Conservation (phyloP, 164 flowering plant genomes). For the Chimonanthus salicifolius region DNA sequence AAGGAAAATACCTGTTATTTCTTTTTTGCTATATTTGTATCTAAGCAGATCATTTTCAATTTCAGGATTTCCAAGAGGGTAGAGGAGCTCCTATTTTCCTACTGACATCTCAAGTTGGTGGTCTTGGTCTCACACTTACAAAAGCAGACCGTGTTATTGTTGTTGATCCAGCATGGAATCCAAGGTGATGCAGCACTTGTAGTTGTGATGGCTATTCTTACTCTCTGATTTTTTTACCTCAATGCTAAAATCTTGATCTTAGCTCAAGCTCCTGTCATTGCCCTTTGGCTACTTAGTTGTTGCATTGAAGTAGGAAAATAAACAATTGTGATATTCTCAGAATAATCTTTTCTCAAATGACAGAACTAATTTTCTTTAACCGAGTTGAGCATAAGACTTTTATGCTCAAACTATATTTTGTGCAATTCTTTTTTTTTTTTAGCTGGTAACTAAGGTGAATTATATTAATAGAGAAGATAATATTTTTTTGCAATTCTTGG, state of each 20-base stretch:
- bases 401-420: no score
- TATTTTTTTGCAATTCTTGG: no score
- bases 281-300: neutral
- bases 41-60: neutral
- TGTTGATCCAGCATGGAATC: constrained; percentile 99
- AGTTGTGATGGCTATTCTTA: neutral
- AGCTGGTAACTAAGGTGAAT: no score
- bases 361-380: no score
- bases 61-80: constrained; percentile 93
- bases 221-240: neutral
- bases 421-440: no score
- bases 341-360: no score
- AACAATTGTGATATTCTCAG: no score
- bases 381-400: no score
- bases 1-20: neutral
- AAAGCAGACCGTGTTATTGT: constrained; percentile 99
- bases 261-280: neutral
- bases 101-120: constrained; percentile 98
- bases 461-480: no score
- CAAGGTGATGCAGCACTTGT: constrained; percentile 47
- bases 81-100: constrained; percentile 81
- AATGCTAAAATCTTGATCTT: neutral
- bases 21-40: neutral
- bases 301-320: no score
- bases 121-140: constrained; percentile 95